These are phyloP conservation scores for Arthrobotrys sphaeroides DNA, from an alignment of 2,329 filamentous ascomycete species.

Conservation along the genomic window DNA sequence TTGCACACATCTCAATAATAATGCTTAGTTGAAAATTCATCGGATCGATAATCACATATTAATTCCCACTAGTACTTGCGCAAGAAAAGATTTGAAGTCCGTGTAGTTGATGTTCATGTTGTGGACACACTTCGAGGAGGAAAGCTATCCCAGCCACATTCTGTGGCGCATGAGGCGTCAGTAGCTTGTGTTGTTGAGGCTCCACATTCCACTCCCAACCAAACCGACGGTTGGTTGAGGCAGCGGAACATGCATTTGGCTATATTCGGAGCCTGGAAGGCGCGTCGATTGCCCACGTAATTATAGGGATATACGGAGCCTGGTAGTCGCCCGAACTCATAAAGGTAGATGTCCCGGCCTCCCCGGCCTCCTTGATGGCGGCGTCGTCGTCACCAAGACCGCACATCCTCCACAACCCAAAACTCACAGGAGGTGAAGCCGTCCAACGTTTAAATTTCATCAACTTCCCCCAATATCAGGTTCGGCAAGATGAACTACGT, in stretches of 20 bases:
- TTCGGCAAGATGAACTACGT: slow-evolving; percentile 58
- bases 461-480: no score
- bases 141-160: not conserved
- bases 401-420: not conserved
- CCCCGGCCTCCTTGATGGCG: not conserved
- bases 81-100: no score
- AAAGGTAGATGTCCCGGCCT: not conserved
- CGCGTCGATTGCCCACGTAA: not conserved
- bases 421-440: not conserved
- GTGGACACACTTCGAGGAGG: no score
- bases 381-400: not conserved
- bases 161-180: not conserved
- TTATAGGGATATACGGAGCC: not conserved
- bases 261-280: not conserved
- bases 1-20: no score
- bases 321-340: not conserved
- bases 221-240: not conserved
- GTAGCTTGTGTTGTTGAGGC: not conserved
- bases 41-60: no score
- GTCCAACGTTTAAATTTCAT: not conserved
- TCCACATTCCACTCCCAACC: not conserved
- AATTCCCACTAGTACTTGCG: no score
- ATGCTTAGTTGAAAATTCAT: no score
- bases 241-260: not conserved
- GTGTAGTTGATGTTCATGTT: no score